Percentiles rank a stretch among this genome's conserved stretches.
These are phyloP conservation scores for Colletotrichum sp. DNA, from an alignment of 2,329 filamentous ascomycete genomes.

Conservation along the genomic window DNA sequence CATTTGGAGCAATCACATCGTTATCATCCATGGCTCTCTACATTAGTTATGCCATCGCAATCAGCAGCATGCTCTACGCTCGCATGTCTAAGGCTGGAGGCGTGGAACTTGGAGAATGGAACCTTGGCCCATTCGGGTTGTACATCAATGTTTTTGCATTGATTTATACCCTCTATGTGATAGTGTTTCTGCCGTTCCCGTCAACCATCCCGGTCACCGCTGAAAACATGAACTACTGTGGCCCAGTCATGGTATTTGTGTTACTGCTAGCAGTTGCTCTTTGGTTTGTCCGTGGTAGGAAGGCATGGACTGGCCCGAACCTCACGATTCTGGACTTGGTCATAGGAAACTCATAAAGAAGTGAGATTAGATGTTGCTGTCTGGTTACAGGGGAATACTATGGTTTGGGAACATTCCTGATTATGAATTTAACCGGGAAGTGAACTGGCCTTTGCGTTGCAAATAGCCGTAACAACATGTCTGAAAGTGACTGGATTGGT, in stretches of 20 bases:
- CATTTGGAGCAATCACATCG: neutral
- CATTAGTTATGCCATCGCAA: neutral
- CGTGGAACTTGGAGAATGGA: neutral
- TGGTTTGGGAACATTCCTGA: fast-evolving
- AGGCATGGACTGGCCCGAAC: neutral
- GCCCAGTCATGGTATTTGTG: neutral
- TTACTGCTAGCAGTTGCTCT: neutral
- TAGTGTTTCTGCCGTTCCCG: neutral
- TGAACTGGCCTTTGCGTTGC: too few relatives aligned
- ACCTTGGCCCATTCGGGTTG: neutral
- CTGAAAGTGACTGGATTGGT: neutral
- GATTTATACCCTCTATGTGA: neutral
- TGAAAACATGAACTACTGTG: constrained; percentile 2
- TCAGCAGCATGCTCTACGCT: neutral
- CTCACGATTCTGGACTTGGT: neutral
- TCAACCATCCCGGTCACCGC: neutral
- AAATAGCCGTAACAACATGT: fast-evolving
- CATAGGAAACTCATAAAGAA: neutral
- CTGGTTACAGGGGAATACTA: neutral
- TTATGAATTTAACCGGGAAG: too few relatives aligned
- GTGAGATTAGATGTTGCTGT: neutral
- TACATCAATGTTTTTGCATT: neutral
- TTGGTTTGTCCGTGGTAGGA: neutral
- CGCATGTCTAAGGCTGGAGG: neutral
- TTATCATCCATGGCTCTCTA: neutral